Evolutionary conservation across 2,329 filamentous ascomycete genomes (phyloP), one percentile per base, ranked within the genome.

Genomic region (Fusarium falciforme): DNA sequence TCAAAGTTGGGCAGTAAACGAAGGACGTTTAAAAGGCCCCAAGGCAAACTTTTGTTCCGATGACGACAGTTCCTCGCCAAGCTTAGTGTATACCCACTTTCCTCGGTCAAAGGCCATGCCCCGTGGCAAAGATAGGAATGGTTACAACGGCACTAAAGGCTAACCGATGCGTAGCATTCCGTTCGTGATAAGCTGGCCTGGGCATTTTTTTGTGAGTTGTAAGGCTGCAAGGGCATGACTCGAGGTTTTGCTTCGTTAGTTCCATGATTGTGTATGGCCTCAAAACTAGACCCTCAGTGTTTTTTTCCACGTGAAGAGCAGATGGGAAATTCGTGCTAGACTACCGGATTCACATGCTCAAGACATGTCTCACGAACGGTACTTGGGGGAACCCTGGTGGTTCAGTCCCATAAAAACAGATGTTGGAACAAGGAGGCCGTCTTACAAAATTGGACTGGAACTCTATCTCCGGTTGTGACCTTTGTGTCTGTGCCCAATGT

Each of bases 61-160:
- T 73, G 71, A 73, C 70, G 67, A 40, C 66, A 73, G 61, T 49
- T 27, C 61, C 70, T 29, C 57, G 62, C 40, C 68, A 63, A 63
- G n/a, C 35, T 47, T 49, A 49, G n/a, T 52, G 8, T 17, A 70
- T 73, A 71, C 59, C 71, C 71, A 73, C 71, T 73, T 64, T 27
- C 12, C 36, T 38, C 36, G 36, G 16, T n/a, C 36, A 38, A 38
- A 38, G 36, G 16, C 36, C 36, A n/a, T 38, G 16, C 12, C 22
- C 38, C 38, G 44, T 29, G 25, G 44, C 25, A 29, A 49, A 49
- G 22, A 29, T 17, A 49, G 44, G 44, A 49, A 49, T 22, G 20
- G 40, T 44, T 44, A 11, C 40, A 25, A 44, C 12, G 38, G 42
- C 42, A 25, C 42, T 47, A 47, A 9, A 8, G 25, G 25, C 25